Conservation (phyloP, 1,139 yeast species). For the Candida sanyaensis region DNA sequence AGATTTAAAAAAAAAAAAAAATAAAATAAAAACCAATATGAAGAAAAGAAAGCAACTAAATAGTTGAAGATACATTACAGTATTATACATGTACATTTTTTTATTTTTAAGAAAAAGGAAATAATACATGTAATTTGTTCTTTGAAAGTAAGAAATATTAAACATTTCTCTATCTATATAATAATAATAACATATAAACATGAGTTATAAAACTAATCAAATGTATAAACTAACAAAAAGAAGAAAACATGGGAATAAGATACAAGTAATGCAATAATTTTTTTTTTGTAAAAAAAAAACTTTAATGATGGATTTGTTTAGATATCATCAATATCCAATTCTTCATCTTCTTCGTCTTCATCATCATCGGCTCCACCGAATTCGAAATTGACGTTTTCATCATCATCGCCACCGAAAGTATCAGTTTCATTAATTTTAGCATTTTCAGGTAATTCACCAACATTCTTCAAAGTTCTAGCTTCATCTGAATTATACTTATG, state of each 20-base stretch:
- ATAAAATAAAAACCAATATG: background rate
- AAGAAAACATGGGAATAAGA: background rate
- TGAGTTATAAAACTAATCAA: background rate
- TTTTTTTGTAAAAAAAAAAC: background rate
- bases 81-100: background rate
- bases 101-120: background rate
- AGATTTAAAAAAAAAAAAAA: background rate
- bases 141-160: background rate
- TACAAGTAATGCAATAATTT: conserved; percentile 4
- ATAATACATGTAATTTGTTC: background rate
- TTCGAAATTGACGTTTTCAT: conserved; percentile 97
- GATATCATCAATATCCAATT: conserved; percentile 84
- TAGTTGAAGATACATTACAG: background rate
- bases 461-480: conserved; percentile 93
- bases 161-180: conserved; percentile 7
- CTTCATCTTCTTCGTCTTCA: conserved; percentile 63
- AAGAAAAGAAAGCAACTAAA: background rate
- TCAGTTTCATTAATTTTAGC: conserved; percentile 98
- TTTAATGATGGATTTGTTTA: conserved; percentile 26
- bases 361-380: conserved; percentile 92
- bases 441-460: conserved; percentile 95
- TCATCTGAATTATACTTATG: conserved; percentile 97
- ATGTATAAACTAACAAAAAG: background rate
- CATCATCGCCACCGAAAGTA: conserved; percentile 95
- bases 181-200: background rate